Base-by-base conservation (phyloP, 306 rosid species). In the Medicago lupulina region DNA sequence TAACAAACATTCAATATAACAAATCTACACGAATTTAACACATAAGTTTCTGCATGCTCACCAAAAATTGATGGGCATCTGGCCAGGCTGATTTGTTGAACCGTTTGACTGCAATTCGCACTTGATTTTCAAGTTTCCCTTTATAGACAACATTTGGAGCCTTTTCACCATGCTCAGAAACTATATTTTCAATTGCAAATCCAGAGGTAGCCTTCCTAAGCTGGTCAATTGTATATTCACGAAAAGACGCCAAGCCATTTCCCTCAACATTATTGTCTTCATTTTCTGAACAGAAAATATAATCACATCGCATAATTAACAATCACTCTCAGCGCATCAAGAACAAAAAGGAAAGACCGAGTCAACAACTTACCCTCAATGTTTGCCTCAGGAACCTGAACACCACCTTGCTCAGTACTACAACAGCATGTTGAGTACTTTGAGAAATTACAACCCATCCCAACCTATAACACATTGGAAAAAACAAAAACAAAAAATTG, bases 61-160 rank as follows among this genome's bases (percentile, higher is more conserved):
- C 98, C 92, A 86, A 85, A 90, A 94, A 94, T 79, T 90, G 98
- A 21, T 92, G 93, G 28, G 86, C 81, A 70, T 92, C 98, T 11
- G 98, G 98, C 98, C 98, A 94, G 51, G 97, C 97, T 61, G 93
- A 89, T 86, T 92, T 92, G 80, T 94, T 92, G 86, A 94, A 92
- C 85, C 97, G 86, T 86, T 94, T 94, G 72, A 94, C 94, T 13
- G 93, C 96, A 71, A 94, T 92, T 76, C 95, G 89, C 82, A 70
- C 69, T 83, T 94, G 97, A 75, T 83, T 89, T 16, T 90, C 98
- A 76, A 94, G 90, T 82, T 87, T 92, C 78, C 98, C 98, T 85
- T 86, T 92, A 84, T 85, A 94, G 77, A 94, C 98, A 74, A 94
- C 95, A 77, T 94, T 94, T 34, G 98, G 96, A 81, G 98, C 98